Base-by-base conservation (phyloP, 148 eudicot genomes). In the Camellia japonica region DNA sequence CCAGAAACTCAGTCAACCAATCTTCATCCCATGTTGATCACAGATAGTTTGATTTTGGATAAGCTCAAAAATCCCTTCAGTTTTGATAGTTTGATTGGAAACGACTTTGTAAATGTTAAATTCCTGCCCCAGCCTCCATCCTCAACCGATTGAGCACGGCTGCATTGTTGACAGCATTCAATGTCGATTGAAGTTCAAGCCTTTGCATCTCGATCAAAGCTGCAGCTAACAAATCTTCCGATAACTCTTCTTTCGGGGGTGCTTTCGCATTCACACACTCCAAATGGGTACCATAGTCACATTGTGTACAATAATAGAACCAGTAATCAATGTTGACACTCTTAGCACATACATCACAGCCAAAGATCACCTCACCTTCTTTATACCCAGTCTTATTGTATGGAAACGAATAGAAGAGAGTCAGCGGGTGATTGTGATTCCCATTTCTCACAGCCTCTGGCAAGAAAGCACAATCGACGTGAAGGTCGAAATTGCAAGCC, bases 401-500 rank as follows among this genome's bases (percentile, higher is more conserved):
- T 12, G 82, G 85, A 23, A 65, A n/a, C 16, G 82, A 75, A 20
- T 69, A 71, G 30, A 74, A 11, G 5, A 79, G 76, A 63, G 55
- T 7, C 15, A 83, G 76, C 3, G 44, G 46, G 71, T 83, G 85
- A 6, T 76, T 23, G 67, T 83, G 85, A 51, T 83, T 76, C 2
- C 56, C 71, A 9, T 72, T 75, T 38, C 64, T 75, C 43, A 75
- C 71, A 1, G 67, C 79, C 43, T 80, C 82, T 1, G 75, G 71
- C 76, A 83, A 61, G 23, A 52, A 68, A 20, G 85, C 79, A 16
- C 85, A 83, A 3, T 16, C 44, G 4, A 74, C 77, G 42, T 83
- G 85, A 47, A 84, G 88, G 70, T 82, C 85, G 46, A 62, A 88
- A 1, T 81, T 60, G 75, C 90, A 88, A 0, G 65, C 63, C 0